phyloP scores from a whole-genome alignment of 768 basidiomycete species.

The Serendipita sp. region DNA sequence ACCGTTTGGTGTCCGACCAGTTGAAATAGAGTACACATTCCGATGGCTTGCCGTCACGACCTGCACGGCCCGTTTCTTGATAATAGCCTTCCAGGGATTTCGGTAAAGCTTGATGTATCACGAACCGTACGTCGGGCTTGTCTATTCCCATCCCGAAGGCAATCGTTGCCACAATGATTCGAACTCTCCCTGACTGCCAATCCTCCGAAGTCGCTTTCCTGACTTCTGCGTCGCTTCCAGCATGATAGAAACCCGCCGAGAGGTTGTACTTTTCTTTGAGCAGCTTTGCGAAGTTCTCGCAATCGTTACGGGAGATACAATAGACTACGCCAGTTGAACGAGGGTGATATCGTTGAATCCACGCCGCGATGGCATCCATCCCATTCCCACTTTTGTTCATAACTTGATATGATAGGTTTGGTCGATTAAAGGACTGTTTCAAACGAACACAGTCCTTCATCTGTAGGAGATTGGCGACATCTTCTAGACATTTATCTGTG shows the following conservation, averaged over 20 bases:
- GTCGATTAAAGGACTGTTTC: constrained; percentile 78
- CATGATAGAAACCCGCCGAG: constrained; percentile 71
- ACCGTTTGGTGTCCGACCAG: constrained; percentile 37
- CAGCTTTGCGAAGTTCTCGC: constrained; percentile 63
- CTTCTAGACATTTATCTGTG: constrained; percentile 53
- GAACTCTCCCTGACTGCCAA: constrained; percentile 57
- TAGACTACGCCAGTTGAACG: constrained; percentile 72
- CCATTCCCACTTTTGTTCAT: constrained; percentile 32
- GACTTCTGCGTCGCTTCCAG: constrained; percentile 47
- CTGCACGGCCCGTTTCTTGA: constrained; percentile 94
- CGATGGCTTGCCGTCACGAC: constrained; percentile 71
- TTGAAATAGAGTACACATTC: constrained; percentile 72
- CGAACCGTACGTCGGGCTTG: constrained; percentile 58
- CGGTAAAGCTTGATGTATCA: constrained; percentile 76
- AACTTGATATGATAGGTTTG: constrained; percentile 72
- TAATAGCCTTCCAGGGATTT: constrained; percentile 80
- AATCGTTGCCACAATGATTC: constrained; percentile 86
- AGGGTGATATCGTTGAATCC: constrained; percentile 42
- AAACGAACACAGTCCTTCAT: constrained; percentile 44
- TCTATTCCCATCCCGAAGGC: constrained; percentile 83
- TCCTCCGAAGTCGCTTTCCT: constrained; percentile 43
- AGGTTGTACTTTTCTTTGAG: constrained; percentile 42
- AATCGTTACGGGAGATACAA: constrained; percentile 49
- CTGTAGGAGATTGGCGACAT: constrained; percentile 57
- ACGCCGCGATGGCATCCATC: constrained; percentile 39